phyloP scores from a whole-genome alignment of 177 flowering plant species.

The Vitis hybrid region DNA sequence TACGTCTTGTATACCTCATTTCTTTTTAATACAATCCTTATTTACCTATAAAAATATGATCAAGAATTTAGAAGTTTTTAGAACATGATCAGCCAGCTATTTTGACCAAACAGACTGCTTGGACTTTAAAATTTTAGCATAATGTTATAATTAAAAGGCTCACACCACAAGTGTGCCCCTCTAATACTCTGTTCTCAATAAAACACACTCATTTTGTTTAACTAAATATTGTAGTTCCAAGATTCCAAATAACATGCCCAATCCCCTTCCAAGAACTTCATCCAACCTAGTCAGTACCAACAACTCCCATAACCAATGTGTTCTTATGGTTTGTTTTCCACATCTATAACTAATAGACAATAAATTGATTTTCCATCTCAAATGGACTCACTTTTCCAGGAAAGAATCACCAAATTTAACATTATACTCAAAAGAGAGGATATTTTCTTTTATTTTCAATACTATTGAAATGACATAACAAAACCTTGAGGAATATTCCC shows the following conservation, averaged over 20 bases:
- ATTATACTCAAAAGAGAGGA: not conserved
- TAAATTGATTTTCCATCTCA: not conserved
- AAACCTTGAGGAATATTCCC: conserved; percentile 78
- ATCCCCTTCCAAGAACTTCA: not conserved
- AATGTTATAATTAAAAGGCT: too few relatives aligned
- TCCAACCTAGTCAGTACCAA: not conserved
- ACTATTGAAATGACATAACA: not conserved
- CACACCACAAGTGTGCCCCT: too few relatives aligned
- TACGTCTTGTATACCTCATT: too few relatives aligned
- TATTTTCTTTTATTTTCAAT: not conserved
- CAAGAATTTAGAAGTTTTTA: too few relatives aligned
- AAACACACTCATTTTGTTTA: not conserved
- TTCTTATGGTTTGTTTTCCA: not conserved
- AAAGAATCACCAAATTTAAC: not conserved
- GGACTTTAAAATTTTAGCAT: too few relatives aligned
- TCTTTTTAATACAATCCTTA: too few relatives aligned
- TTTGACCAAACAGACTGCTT: too few relatives aligned
- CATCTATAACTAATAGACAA: not conserved
- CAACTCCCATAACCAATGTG: not conserved
- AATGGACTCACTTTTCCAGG: not conserved
- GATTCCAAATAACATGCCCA: not conserved
- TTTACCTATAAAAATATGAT: too few relatives aligned
- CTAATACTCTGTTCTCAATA: too few relatives aligned
- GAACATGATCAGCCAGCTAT: too few relatives aligned
- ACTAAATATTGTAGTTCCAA: not conserved